Base-by-base conservation (phyloP, 2,329 filamentous ascomycete species). In the Penicillium sp. region DNA sequence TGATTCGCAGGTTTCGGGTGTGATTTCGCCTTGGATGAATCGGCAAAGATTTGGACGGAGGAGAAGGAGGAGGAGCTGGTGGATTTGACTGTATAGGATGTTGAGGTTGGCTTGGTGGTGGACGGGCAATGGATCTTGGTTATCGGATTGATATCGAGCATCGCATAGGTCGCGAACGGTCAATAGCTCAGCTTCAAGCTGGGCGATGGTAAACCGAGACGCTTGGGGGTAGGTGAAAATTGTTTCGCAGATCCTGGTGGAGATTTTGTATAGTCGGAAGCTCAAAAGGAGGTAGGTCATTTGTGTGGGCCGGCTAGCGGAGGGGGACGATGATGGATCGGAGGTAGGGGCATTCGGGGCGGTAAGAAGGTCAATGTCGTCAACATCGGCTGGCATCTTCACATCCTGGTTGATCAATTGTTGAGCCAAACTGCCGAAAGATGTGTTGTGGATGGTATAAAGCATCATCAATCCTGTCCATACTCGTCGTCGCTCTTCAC, bases 391-490 rank as follows among this genome's bases (percentile, higher is more conserved):
- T 8, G 72, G 72, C 21, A 71, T 65, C 24, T 67, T 66, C 14
- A 75, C 72, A 27, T 70, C 65, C 14, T 70, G 65, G 1, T 62
- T 54, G 39, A 72, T 44, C 10, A 63, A 52, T 14, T 65, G 64
- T 43, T 69, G 68, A n/a, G 71, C 68, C 1, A 76, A 54, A 44
- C 71, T 74, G 7, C 74, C 72, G 48, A 75, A 70, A 1, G 69
- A 65, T 10, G 71, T 70, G 47, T 75, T 75, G 53, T 78, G 75
- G 13, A 70, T 68, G 3, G 68, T 76, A 51, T 75, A 76, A 2
- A 78, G 65, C 68, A 77, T 75, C 66, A 74, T 73, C 8, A 78
- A 50, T 0, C 70, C 75, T 3, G 73, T 68, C 76, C 75, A 78
- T 24, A 70, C 71, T 21, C 76, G 69, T 19, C 76, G 69, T 44